phyloP scores from a whole-genome alignment of 1,139 yeast genomes.

The Suhomyces anneliseae region DNA sequence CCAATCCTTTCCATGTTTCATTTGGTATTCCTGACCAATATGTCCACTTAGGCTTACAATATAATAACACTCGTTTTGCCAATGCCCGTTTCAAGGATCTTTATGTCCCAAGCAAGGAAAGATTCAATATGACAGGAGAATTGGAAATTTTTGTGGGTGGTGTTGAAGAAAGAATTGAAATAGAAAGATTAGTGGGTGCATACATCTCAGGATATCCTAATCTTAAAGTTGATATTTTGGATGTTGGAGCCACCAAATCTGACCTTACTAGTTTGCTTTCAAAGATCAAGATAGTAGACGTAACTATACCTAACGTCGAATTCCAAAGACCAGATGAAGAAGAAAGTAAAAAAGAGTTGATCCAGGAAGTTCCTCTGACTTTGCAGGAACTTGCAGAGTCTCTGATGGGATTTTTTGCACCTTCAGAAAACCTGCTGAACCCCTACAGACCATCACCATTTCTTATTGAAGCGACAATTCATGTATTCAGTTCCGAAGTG shows the following conservation, averaged over 20 bases:
- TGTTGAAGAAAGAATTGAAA: conserved; percentile 11
- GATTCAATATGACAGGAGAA: conserved; percentile 16
- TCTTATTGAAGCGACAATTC: conserved; percentile 48
- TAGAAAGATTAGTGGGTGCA: conserved; percentile 23
- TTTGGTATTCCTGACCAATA: conserved; percentile 23
- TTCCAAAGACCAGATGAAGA: conserved; percentile 7
- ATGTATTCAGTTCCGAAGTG: conserved; percentile 51
- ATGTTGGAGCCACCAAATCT: conserved; percentile 15
- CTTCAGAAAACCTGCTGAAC: background rate
- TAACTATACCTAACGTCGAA: conserved; percentile 18
- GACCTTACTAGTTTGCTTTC: conserved; percentile 19
- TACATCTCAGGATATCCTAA: conserved; percentile 23
- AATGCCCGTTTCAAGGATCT: conserved; percentile 15
- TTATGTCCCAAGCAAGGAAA: conserved; percentile 18
- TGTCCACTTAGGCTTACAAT: conserved; percentile 17
- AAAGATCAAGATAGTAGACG: conserved; percentile 14
- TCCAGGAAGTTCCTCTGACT: background rate
- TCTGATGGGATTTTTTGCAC: background rate
- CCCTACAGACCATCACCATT: conserved; percentile 19
- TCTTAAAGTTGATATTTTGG: conserved; percentile 11
- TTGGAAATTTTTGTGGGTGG: conserved; percentile 14
- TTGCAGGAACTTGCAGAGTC: background rate
- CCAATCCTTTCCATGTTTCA: conserved; percentile 36
- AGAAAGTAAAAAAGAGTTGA: background rate
- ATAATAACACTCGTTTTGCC: conserved; percentile 22